A percentile compares a stretch with the other conserved stretches of the same genome.
phyloP scores from a whole-genome alignment of 106 monocot genomes.

The Dioscorea dumetorum region DNA sequence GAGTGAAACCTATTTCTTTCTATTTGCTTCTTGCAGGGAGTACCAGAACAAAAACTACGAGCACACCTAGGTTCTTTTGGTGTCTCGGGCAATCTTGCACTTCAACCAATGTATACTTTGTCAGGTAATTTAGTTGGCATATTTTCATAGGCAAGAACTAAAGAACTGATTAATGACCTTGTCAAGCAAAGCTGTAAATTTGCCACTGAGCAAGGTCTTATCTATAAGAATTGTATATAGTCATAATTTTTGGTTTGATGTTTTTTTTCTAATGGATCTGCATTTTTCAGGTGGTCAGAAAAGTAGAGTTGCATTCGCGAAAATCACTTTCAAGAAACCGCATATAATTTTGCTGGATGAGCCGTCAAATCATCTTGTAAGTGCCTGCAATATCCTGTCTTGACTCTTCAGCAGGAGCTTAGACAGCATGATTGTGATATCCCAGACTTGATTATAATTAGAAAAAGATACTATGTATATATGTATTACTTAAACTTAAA shows the following conservation, averaged over 20 bases:
- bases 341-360: constrained; percentile 98
- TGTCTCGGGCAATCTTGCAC: constrained; percentile 90
- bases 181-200: too few species aligned
- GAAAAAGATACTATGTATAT: too few species aligned
- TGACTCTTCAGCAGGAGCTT: too few species aligned
- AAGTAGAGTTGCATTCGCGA: constrained; percentile 97
- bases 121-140: constrained; percentile 41
- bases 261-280: neutral
- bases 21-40: constrained; percentile 56
- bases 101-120: constrained; percentile 97
- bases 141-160: too few species aligned
- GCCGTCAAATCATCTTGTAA: constrained; percentile 99
- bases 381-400: constrained; percentile 6
- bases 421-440: too few species aligned
- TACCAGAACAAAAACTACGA: constrained; percentile 94
- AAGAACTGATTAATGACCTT: too few species aligned
- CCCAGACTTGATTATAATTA: too few species aligned
- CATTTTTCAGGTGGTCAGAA: constrained; percentile 87
- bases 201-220: too few species aligned
- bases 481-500: too few species aligned
- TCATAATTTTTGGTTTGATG: too few species aligned
- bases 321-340: constrained; percentile 98
- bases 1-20: too few species aligned
- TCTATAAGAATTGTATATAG: too few species aligned
- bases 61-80: constrained; percentile 96